Percentiles rank a stretch among this genome's conserved stretches.
phyloP scores from a whole-genome alignment of 768 basidiomycete genomes.

The Hygrocybe coccinea region DNA sequence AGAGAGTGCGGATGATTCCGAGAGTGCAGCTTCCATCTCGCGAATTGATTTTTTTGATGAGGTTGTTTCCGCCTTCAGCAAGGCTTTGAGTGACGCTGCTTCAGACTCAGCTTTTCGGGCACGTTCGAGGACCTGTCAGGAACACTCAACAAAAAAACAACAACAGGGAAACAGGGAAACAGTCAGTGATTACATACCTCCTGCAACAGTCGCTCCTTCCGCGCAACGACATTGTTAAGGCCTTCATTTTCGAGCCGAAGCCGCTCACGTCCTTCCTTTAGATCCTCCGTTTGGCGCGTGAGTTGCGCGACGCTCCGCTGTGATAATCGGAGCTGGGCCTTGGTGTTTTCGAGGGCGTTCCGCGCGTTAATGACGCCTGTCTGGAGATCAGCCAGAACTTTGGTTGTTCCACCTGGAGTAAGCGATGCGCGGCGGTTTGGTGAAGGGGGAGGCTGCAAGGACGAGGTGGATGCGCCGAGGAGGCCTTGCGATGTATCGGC shows the following conservation, averaged over 20 bases:
- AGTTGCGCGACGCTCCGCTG: slow-evolving; percentile 81
- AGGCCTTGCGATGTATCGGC: slow-evolving; percentile 26
- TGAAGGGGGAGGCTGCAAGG: slow-evolving; percentile 48
- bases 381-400: slow-evolving; percentile 84
- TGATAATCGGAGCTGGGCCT: slow-evolving; percentile 71
- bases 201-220: slow-evolving; percentile 82
- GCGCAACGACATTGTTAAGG: slow-evolving; percentile 78
- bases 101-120: slow-evolving; percentile 84
- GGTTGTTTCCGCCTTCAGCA: slow-evolving; percentile 69
- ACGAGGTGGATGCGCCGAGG: slow-evolving; percentile 20
- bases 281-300: slow-evolving; percentile 80
- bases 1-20: slow-evolving; percentile 71
- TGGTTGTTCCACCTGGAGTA: slow-evolving; percentile 77
- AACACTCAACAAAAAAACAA: background rate
- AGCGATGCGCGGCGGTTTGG: slow-evolving; percentile 53
- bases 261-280: slow-evolving; percentile 83
- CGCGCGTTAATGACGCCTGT: slow-evolving; percentile 74
- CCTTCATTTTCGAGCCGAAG: slow-evolving; percentile 82
- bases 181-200: slow-evolving; percentile 48
- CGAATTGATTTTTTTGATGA: slow-evolving; percentile 70
- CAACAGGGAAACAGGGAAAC: background rate
- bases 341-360: slow-evolving; percentile 82
- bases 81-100: slow-evolving; percentile 58
- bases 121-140: slow-evolving; percentile 63
- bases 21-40: slow-evolving; percentile 72